Conservation (phyloP, 2,329 filamentous ascomycete genomes). For the Trichoderma semiorbis region DNA sequence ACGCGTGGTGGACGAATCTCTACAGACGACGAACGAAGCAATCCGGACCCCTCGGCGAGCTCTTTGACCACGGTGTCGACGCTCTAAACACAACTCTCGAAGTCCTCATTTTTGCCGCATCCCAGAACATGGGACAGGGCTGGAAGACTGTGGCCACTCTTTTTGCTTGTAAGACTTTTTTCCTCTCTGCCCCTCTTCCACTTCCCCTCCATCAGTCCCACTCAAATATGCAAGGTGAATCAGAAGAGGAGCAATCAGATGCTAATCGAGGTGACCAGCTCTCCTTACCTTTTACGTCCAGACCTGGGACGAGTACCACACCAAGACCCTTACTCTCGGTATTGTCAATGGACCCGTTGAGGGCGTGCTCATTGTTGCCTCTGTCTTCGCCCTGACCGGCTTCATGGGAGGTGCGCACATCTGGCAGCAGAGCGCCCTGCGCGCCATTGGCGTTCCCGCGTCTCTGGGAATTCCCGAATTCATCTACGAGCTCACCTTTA, state of each 20-base stretch:
- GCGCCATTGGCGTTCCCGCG: constrained; percentile 65
- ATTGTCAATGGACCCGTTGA: constrained; percentile 93
- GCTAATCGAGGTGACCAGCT: constrained; percentile 43
- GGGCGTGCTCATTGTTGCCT: constrained; percentile 79
- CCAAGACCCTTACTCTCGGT: constrained; percentile 88
- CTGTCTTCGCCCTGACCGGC: constrained; percentile 80
- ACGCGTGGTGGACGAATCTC: not conserved
- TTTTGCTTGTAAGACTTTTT: constrained; percentile 66
- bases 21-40: constrained; percentile 78
- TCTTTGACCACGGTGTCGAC: constrained; percentile 97
- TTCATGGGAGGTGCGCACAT: constrained; percentile 84
- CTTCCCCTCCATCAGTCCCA: constrained; percentile 1
- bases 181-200: not conserved
- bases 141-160: constrained; percentile 84
- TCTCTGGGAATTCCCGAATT: constrained; percentile 61
- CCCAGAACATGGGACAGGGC: constrained; percentile 88
- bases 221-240: not conserved
- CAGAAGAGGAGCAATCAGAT: not conserved
- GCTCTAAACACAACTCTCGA: constrained; percentile 95
- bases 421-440: constrained; percentile 82
- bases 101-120: constrained; percentile 84
- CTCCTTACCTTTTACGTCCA: constrained; percentile 97
- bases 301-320: constrained; percentile 99
- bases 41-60: constrained; percentile 88
- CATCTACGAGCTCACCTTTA: constrained; percentile 79